Conservation (phyloP, 1,139 yeast species). For the Eremothecium gossypii region DNA sequence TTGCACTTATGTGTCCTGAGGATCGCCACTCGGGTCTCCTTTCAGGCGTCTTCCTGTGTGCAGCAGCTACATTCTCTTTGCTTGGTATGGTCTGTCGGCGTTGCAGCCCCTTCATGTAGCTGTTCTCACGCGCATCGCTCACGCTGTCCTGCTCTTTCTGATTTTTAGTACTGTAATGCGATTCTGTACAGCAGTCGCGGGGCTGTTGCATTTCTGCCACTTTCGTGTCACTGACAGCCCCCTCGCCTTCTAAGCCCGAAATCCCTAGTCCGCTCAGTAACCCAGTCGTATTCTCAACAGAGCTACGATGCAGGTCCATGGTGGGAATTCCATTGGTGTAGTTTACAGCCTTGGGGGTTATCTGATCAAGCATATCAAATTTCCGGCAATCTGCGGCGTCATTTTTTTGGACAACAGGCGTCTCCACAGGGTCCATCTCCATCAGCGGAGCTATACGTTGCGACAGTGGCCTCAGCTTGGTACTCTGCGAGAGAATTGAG, state of each 20-base stretch:
- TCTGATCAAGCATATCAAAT: background rate
- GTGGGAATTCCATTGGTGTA: background rate
- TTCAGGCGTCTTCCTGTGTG: too few relatives aligned
- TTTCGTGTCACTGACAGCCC: too few relatives aligned
- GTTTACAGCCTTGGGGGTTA: slow-evolving; percentile 1
- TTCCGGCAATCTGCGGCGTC: background rate
- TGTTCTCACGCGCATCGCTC: too few relatives aligned
- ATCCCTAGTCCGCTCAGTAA: background rate
- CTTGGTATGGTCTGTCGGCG: too few relatives aligned
- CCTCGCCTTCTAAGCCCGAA: background rate
- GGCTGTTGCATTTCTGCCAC: too few relatives aligned
- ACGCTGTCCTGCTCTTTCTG: too few relatives aligned
- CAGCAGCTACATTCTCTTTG: too few relatives aligned
- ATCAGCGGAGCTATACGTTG: background rate
- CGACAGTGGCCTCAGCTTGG: background rate
- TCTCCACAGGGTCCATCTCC: background rate
- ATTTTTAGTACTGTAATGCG: too few relatives aligned
- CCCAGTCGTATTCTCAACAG: background rate
- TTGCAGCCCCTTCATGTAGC: too few relatives aligned
- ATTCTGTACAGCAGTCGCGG: too few relatives aligned
- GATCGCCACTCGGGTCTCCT: too few relatives aligned
- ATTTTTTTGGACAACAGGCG: background rate
- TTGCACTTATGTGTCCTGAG: too few relatives aligned
- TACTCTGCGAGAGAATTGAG: background rate
- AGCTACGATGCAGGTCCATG: background rate